These are phyloP conservation scores for Exserohilum rostratum DNA, from an alignment of 2,329 filamentous ascomycete species.

Conservation along the genomic window DNA sequence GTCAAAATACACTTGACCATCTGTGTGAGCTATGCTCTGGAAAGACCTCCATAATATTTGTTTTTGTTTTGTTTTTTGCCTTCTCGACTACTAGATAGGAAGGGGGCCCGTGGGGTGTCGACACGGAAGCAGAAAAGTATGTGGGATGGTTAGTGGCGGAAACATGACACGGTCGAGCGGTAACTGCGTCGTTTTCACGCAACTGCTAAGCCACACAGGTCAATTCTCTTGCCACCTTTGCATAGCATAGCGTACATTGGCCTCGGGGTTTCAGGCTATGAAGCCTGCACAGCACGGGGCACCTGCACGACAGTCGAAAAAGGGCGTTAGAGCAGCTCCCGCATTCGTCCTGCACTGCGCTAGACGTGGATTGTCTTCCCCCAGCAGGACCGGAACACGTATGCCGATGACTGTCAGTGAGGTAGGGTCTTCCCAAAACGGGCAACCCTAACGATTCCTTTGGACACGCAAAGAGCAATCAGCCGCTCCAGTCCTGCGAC, in stretches of 20 bases:
- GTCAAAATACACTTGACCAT: background rate
- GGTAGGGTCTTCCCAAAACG: slow-evolving; percentile 5
- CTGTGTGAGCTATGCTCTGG: too few relatives aligned
- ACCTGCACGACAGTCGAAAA: background rate
- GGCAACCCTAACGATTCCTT: slow-evolving; percentile 3
- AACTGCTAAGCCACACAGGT: background rate
- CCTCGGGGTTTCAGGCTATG: background rate
- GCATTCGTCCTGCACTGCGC: background rate
- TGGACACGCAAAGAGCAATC: background rate
- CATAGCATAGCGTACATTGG: background rate
- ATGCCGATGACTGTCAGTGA: slow-evolving; percentile 2
- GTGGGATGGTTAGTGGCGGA: background rate
- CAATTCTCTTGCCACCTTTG: background rate
- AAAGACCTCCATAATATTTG: background rate
- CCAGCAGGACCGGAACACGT: slow-evolving; percentile 15
- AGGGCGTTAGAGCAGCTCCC: background rate
- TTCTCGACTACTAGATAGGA: background rate
- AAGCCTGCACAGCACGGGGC: background rate
- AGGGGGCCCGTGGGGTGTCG: background rate
- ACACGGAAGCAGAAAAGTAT: background rate
- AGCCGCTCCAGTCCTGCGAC: slow-evolving; percentile 4
- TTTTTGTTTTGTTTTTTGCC: too few relatives aligned
- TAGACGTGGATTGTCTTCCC: slow-evolving; percentile 3
- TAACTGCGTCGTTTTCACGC: background rate
- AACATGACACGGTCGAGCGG: background rate